These are phyloP conservation scores for Rutidosis leptorrhynchoides DNA, from an alignment of 129 eudicot genomes.

Conservation along the genomic window DNA sequence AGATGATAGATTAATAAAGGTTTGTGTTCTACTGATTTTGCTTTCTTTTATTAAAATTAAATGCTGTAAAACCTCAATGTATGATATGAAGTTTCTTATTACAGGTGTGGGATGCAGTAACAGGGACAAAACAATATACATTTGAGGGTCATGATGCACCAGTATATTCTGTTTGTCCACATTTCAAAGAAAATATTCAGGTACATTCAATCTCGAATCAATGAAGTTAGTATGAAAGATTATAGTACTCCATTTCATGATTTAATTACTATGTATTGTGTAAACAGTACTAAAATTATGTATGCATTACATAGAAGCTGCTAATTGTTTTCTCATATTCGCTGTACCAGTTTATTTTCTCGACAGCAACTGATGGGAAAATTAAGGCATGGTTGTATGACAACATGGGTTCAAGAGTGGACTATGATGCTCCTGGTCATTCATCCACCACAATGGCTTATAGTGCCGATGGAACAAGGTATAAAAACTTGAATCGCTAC, in stretches of 20 bases:
- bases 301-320: constrained; percentile 7
- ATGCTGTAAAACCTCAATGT: constrained; percentile 3
- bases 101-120: constrained; percentile 90
- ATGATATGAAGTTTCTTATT: constrained; percentile 10
- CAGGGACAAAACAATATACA: constrained; percentile 61
- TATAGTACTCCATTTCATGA: constrained; percentile 1
- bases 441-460: constrained; percentile 71
- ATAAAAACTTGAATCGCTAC: constrained; percentile 11
- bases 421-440: constrained; percentile 80
- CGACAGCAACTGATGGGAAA: constrained; percentile 80
- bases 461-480: constrained; percentile 80
- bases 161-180: constrained; percentile 87
- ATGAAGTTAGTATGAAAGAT: neutral
- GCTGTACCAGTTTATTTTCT: constrained; percentile 57
- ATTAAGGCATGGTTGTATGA: constrained; percentile 81
- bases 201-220: constrained; percentile 27
- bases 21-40: constrained; percentile 15
- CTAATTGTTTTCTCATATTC: constrained; percentile 2
- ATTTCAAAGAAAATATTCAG: constrained; percentile 82
- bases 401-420: constrained; percentile 72
- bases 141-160: constrained; percentile 96
- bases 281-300: constrained; percentile 7
- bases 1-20: constrained; percentile 87
- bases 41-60: neutral
- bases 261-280: neutral